Conservation (phyloP, 148 eudicot genomes). For the Agrostemma githago region DNA sequence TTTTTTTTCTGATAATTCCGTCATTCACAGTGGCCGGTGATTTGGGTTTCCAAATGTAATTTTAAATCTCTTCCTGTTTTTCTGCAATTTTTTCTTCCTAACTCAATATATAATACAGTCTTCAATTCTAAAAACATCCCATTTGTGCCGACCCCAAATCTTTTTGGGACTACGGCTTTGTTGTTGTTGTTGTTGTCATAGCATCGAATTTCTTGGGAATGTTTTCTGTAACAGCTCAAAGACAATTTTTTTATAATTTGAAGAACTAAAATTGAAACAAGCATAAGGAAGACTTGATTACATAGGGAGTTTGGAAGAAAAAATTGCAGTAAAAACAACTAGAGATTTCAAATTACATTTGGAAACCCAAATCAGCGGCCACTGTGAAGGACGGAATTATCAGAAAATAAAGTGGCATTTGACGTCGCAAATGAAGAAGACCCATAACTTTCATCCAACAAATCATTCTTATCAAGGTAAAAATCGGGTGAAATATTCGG, state of each 20-base stretch:
- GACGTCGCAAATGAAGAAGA: conserved; percentile 24
- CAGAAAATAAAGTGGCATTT: conserved; percentile 8
- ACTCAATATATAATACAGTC: too few relatives aligned
- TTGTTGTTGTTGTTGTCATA: too few relatives aligned
- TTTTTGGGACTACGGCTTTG: too few relatives aligned
- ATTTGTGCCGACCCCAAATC: too few relatives aligned
- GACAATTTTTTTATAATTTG: too few relatives aligned
- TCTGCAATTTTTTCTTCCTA: too few relatives aligned
- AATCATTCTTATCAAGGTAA: conserved; percentile 18
- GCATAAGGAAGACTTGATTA: too few relatives aligned
- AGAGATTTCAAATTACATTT: background rate
- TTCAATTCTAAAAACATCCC: too few relatives aligned
- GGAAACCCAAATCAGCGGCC: conserved; percentile 19
- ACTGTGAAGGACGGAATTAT: background rate
- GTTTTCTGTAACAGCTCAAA: background rate
- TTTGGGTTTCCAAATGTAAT: conserved; percentile 3
- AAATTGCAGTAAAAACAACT: background rate
- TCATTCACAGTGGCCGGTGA: conserved; percentile 17
- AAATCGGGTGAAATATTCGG: conserved; percentile 29
- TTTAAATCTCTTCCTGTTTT: background rate
- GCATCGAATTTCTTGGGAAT: too few relatives aligned
- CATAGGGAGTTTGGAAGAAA: background rate
- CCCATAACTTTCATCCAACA: conserved; percentile 22
- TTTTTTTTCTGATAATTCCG: conserved; percentile 18
- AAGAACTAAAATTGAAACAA: too few relatives aligned